Base-by-base conservation (phyloP, 257 asterid genomes). In the Ajuga chamaepitys region DNA sequence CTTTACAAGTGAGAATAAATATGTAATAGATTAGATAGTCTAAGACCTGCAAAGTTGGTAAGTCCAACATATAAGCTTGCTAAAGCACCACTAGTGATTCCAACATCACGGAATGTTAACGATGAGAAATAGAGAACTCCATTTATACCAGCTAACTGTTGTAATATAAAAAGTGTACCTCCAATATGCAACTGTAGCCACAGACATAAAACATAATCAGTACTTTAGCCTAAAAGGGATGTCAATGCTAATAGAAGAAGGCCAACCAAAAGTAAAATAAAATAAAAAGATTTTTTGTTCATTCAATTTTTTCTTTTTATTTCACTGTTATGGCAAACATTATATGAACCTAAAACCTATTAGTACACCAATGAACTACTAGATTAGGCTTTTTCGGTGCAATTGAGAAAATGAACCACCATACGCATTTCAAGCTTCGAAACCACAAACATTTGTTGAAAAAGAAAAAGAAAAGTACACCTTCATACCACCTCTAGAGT, bases 121-220 rank as follows among this genome's bases (percentile, higher is more conserved):
- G 97, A 90, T 55, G 96, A 90, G 64, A 86, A 90, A 71, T 86
- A 90, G 46, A 90, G 90, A 78, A 90, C 91, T 63, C 93, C 97
- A 71, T 90, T 90, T 81, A 90, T 80, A 28, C 95, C 96, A 47
- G 97, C 85, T 62, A 90, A 81, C 60, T 90, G 97, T 72, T 88
- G 97, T 68, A 90, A 83, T 32, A 84, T 76, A 62, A 88, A 90
- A 60, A 90, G 95, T 54, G 88, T 55, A 58, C 96, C 97, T 76
- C 97, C 97, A 64, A 82, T 78, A 67, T 34, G 97, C 96, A 78
- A 82, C 96, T 90, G 89, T 81, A 86, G 54, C 38, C 67, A 62
- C 64, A 74, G 55, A 25, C 69, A 75, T 17, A 61, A 47, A 62
- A 14, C 52, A 26, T 58, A 34, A n/a, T 14, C 71, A 47, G 22